phyloP scores from a whole-genome alignment of 1,284 basidiomycete genomes.

The Tranzscheliella williamsii region DNA sequence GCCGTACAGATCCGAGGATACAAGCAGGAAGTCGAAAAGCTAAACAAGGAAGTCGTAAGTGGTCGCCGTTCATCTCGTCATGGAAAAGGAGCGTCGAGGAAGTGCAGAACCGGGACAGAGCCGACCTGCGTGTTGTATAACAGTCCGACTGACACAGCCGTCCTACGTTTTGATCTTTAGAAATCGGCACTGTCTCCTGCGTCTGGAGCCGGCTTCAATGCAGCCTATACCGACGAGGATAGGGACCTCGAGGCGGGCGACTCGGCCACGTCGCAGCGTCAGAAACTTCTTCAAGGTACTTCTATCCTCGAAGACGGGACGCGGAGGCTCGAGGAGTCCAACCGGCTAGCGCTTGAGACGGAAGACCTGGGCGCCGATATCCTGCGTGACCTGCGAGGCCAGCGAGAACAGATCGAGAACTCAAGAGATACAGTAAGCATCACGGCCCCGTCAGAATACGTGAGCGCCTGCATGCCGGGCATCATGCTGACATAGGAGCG shows the following conservation, averaged over 20 bases:
- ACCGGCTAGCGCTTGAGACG: slow-evolving; percentile 90
- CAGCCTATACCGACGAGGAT: slow-evolving; percentile 27
- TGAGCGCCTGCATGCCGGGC: no score
- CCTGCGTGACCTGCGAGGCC: slow-evolving; percentile 77
- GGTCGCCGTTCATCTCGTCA: background rate
- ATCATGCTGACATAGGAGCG: no score
- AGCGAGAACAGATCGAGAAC: slow-evolving; percentile 94
- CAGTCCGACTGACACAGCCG: no score
- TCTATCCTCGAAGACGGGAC: slow-evolving; percentile 62
- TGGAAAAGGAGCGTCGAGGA: no score
- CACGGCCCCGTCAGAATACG: no score
- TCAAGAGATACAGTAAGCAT: slow-evolving; percentile 78
- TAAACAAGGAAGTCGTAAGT: slow-evolving; percentile 38
- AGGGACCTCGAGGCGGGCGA: slow-evolving; percentile 39
- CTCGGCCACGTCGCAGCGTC: slow-evolving; percentile 61
- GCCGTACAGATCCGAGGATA: slow-evolving; percentile 42
- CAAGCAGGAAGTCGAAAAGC: slow-evolving; percentile 42
- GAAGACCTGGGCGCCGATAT: slow-evolving; percentile 95
- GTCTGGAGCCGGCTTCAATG: slow-evolving; percentile 8
- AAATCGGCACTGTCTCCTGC: slow-evolving; percentile 10
- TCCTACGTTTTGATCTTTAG: no score
- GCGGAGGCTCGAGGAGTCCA: slow-evolving; percentile 81
- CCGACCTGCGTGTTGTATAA: no score
- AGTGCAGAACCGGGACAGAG: no score
- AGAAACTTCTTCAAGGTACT: slow-evolving; percentile 60